phyloP scores from a whole-genome alignment of 768 basidiomycete genomes.

The Sporobolomyces pararoseus region DNA sequence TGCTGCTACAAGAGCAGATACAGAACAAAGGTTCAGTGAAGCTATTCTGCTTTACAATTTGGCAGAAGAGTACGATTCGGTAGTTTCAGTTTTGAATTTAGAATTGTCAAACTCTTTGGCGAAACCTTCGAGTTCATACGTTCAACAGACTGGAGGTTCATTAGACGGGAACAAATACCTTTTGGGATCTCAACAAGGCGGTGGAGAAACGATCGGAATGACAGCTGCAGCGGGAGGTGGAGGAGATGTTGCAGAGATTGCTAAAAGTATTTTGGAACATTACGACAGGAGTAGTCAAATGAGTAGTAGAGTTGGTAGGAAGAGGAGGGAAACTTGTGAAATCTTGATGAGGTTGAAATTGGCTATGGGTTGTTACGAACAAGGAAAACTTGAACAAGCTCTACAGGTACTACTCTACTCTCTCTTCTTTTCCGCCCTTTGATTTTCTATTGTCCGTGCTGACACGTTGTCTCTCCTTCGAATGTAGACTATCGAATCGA shows the following conservation, averaged over 20 bases:
- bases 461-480: neutral
- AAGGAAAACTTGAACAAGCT: slow-evolving; percentile 68
- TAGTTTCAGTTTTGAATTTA: slow-evolving; percentile 78
- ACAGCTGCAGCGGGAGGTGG: slow-evolving; percentile 25
- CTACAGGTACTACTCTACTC: slow-evolving; percentile 63
- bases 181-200: slow-evolving; percentile 58
- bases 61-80: slow-evolving; percentile 82
- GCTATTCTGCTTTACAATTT: slow-evolving; percentile 95
- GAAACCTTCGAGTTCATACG: slow-evolving; percentile 53
- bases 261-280: slow-evolving; percentile 65
- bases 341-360: slow-evolving; percentile 74
- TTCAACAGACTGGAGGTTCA: slow-evolving; percentile 51
- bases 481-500: slow-evolving; percentile 71
- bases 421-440: neutral
- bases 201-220: slow-evolving; percentile 49
- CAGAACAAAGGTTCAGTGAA: slow-evolving; percentile 77
- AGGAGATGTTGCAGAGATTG: slow-evolving; percentile 43
- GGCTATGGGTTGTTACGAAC: slow-evolving; percentile 70
- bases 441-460: neutral
- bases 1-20: slow-evolving; percentile 75
- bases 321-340: slow-evolving; percentile 56
- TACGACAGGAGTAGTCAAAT: slow-evolving; percentile 61
- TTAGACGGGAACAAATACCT: slow-evolving; percentile 37
- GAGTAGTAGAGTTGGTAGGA: slow-evolving; percentile 63
- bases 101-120: slow-evolving; percentile 75